Base-by-base conservation (phyloP, 148 eudicot species). In the Euryodendron excelsum region DNA sequence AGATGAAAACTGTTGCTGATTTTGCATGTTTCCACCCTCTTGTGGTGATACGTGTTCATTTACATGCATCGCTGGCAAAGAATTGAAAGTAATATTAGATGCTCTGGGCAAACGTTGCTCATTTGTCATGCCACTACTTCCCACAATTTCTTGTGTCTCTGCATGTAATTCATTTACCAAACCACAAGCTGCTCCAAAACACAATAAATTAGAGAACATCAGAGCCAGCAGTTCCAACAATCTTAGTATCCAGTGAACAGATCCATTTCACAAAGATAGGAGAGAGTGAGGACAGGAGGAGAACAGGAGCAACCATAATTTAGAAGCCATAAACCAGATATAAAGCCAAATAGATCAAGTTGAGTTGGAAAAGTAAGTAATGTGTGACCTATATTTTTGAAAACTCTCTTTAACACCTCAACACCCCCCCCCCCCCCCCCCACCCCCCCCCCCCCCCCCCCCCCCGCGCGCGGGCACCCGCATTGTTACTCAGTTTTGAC, bases 31-130 rank as follows among this genome's bases (percentile, higher is more conserved):
- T 23, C 53, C 15, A 31, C 50, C 74, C 30, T 77, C 77, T 9
- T 25, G 36, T 31, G 56, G 68, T 17, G 70, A 71, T 28, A 48
- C 60, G 31, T 78, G 84, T 59, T 81, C 88, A 78, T 77, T 71
- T 56, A 72, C 37, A 78, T 78, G 79, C 78, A 80, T 69, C 23
- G 80, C 59, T 20, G 85, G 80, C 73, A 82, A 48, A 53, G 85
- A 82, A 74, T 37, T 65, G 72, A 81, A 78, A 34, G 85, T 80
- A 45, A 75, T 70, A 81, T 78, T 73, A 47, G 74, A 70, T 63
- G 77, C 85, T 72, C 63, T 63, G 34, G 74, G 77, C 17, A 37
- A 75, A 30, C 11, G 56, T 63, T 64, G 81, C 75, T 85, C 85
- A 75, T 77, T 79, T 45, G 76, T 47, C 15, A 31, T 44, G 55